These are phyloP conservation scores for Ustilago vetiveriae DNA, from an alignment of 1,284 basidiomycete genomes.

Conservation along the genomic window DNA sequence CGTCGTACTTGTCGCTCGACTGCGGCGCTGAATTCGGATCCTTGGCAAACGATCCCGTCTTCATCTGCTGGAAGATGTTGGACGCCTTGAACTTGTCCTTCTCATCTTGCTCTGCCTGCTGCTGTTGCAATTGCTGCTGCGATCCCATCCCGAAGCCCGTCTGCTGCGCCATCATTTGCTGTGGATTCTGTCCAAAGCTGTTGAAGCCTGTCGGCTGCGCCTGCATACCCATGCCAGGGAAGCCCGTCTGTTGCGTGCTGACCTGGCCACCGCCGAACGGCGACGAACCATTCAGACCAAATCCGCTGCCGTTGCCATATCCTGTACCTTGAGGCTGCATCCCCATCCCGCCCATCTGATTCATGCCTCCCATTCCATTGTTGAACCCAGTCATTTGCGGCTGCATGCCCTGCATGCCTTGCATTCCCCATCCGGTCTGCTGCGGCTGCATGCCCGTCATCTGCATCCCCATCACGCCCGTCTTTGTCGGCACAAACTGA, in stretches of 20 bases:
- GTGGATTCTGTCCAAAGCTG: conserved; percentile 39
- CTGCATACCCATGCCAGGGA: conserved; percentile 55
- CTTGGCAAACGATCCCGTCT: conserved; percentile 56
- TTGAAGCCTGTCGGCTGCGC: conserved; percentile 37
- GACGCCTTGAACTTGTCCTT: conserved; percentile 57
- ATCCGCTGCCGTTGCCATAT: conserved; percentile 25
- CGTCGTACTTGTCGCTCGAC: conserved; percentile 63
- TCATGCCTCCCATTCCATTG: conserved; percentile 30
- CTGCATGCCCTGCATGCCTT: conserved; percentile 40
- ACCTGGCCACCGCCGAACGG: conserved; percentile 35
- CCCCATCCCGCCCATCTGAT: conserved; percentile 27
- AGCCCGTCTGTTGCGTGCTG: conserved; percentile 51
- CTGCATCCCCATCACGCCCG: conserved; percentile 49
- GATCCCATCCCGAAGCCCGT: conserved; percentile 50
- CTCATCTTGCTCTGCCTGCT: conserved; percentile 36
- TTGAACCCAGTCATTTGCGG: conserved; percentile 45
- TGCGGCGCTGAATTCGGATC: conserved; percentile 54
- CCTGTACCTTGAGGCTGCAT: conserved; percentile 54
- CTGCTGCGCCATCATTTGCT: conserved; percentile 51
- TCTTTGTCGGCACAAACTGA: conserved; percentile 64
- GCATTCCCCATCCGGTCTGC: conserved; percentile 47
- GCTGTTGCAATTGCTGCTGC: conserved; percentile 49
- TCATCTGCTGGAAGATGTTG: conserved; percentile 65
- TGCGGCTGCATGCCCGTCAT: conserved; percentile 53
- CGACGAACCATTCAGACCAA: conserved; percentile 27